Evolutionary conservation across 2,329 filamentous ascomycete species (phyloP), one percentile per base, ranked within the genome.

Genomic region (Emericellopsis atlantica): DNA sequence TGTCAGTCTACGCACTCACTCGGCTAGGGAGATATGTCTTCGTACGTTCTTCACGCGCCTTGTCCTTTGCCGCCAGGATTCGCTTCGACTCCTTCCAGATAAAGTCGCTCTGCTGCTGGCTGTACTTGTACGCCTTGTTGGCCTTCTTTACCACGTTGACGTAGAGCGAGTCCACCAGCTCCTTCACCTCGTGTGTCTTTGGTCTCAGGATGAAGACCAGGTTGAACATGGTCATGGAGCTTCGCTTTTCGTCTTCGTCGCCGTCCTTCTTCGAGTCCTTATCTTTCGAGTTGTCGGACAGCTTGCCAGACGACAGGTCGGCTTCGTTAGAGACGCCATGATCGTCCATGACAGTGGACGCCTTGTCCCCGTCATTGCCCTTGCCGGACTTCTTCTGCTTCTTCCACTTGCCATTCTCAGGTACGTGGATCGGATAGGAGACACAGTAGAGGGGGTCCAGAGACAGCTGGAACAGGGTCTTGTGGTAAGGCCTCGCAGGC

Each of bases 161-260:
- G 57, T 95, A 95, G 55, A 95, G 60, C 5, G 66, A 80, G 47
- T 93, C 84, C 35, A 82, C 75, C 36, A 93, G 53, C 67, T 74
- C 70, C 43, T 84, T 83, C 48, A 83, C 79, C 54, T 95, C 84
- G 43, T 89, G 69, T 40, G 81, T 77, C 39, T 81, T 81, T 4
- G 88, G 84, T 49, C 86, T 83, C 48, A 95, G 67, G 39, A 95
- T 84, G 58, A 96, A 96, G 21, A 96, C 88, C 10, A 95, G 75
- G 58, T 95, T 94, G 63, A 98, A 98, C 90, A 96, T 96, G 46
- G 81, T 88, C 84, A 96, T 89, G 37, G 76, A 76, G 48, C 72
- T 76, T 49, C 69, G 68, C 55, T 84, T 80, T 45, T 81, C 70
- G 44, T 75, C 66, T 26, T 66, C 59, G 43, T 74, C 60, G 26